These are phyloP conservation scores for Astrothelium subdiscretum DNA, from an alignment of 495 filamentous ascomycete species.

Conservation along the genomic window DNA sequence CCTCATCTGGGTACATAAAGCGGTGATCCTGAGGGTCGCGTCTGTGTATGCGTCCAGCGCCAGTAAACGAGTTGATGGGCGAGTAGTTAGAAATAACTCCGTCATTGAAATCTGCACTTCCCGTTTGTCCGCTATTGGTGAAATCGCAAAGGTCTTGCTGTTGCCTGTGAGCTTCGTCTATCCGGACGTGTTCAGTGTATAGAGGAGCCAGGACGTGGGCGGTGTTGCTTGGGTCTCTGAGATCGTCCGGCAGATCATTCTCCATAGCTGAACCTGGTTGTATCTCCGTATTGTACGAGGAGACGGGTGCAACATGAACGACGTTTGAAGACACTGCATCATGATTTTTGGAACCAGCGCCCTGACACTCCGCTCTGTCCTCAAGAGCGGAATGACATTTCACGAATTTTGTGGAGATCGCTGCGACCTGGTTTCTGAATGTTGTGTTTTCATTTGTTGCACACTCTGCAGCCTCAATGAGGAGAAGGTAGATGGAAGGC, in stretches of 20 bases:
- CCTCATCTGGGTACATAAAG: too few relatives aligned
- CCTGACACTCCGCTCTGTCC: too few relatives aligned
- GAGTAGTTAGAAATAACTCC: background rate
- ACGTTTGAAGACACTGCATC: too few relatives aligned
- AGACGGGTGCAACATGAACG: too few relatives aligned
- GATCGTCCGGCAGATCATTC: background rate
- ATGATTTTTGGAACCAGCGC: too few relatives aligned
- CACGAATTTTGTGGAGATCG: background rate
- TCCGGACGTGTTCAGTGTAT: background rate
- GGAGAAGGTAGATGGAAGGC: slow-evolving; percentile 15
- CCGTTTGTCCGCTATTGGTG: background rate
- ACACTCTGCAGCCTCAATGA: slow-evolving; percentile 7
- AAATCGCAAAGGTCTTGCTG: background rate
- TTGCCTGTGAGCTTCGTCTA: background rate
- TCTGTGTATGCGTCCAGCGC: too few relatives aligned
- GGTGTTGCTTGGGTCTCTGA: background rate
- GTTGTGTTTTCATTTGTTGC: background rate
- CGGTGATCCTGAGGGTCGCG: too few relatives aligned
- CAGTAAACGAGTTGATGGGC: background rate
- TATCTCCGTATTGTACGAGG: too few relatives aligned
- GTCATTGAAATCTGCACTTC: background rate
- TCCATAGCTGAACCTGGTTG: too few relatives aligned
- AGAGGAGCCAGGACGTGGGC: background rate
- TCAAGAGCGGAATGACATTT: background rate
- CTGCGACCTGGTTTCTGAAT: background rate